Conservation (phyloP, 768 basidiomycete species). For the Trametes elegans region DNA sequence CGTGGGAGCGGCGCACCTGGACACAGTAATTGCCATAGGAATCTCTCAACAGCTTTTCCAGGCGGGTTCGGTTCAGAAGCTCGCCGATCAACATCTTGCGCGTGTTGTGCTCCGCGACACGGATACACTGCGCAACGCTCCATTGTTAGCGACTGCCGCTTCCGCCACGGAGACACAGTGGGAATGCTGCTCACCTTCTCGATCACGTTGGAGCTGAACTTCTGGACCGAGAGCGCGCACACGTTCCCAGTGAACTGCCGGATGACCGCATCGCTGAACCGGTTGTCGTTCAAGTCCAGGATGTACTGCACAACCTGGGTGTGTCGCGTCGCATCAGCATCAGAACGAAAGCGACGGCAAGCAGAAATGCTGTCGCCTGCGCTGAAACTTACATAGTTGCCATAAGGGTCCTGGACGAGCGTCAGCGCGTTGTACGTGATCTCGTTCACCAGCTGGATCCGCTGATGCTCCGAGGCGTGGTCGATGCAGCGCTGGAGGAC, state of each 20-base stretch:
- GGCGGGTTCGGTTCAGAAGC: constrained; percentile 86
- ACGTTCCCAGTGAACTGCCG: constrained; percentile 98
- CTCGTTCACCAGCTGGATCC: constrained; percentile 95
- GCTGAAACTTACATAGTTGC: constrained; percentile 70
- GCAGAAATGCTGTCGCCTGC: too few species aligned
- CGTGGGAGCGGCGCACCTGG: constrained; percentile 49
- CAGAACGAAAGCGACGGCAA: constrained; percentile 1
- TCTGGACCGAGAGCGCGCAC: constrained; percentile 96
- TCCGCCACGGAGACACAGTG: too few species aligned
- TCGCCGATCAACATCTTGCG: constrained; percentile 95
- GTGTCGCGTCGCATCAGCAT: constrained; percentile 9
- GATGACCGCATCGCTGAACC: constrained; percentile 97
- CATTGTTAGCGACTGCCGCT: constrained; percentile 2
- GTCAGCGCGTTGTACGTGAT: constrained; percentile 98
- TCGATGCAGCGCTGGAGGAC: constrained; percentile 98
- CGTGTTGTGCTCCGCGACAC: constrained; percentile 93
- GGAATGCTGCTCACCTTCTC: constrained; percentile 73
- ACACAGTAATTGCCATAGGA: constrained; percentile 97
- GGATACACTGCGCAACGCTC: constrained; percentile 60
- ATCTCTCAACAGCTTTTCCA: constrained; percentile 94
- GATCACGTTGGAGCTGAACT: constrained; percentile 99
- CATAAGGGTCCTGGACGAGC: constrained; percentile 95
- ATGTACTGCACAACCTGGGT: constrained; percentile 93
- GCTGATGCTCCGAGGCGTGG: constrained; percentile 94
- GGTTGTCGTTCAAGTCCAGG: constrained; percentile 95